Base-by-base conservation (phyloP, 2,329 filamentous ascomycete genomes). In the Neofusicoccum parvum region DNA sequence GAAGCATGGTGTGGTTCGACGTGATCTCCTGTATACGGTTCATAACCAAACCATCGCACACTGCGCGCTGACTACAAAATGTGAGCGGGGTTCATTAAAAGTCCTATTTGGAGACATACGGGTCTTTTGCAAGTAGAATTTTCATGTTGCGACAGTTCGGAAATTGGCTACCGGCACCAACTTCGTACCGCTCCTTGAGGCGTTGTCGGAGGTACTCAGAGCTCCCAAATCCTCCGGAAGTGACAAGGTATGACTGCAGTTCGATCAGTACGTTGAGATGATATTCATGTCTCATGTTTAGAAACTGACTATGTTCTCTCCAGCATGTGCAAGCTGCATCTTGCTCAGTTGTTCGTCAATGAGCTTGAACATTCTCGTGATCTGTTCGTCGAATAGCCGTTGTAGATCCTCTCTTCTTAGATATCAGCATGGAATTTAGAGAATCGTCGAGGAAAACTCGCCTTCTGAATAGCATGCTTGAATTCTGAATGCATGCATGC, bases 11-110 rank as follows among this genome's bases (percentile, higher is more conserved):
- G 5, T 69, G 68, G 4, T 73, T 72, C 15, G 73, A 72, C 0
- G 75, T 77, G 15, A 80, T 72, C 45, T 73, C 78, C 64, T 83
- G 81, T 36, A 82, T 73, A 32, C 80, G 75, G 50, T 84, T 80
- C 3, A 80, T 73, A 3, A 84, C 76, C 9, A 85, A 70, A 0
- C 82, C 82, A 51, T 80, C 80, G 7, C 82, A 80, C 2, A 84
- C 81, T 11, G 83, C 80, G 0, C 84, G 78, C 53, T 83, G 80
- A 15, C 56, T 59, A 9, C 14, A 11, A 5, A 12, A 10, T 17
- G n/a, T 9, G 14, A 34, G 49, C 15, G 6, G 5, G 5, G 23
- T 23, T 23, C 14, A 34, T 14, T n/a, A 2, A 50, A 20, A 49
- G 9, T 14, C 11, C 3, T 15, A 23, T 20, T 34, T 20, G 27